Percentiles rank a stretch among this genome's conserved stretches.
These are phyloP conservation scores for Pseudocercospora fijiensis DNA, from an alignment of 2,329 filamentous ascomycete species.

Conservation along the genomic window DNA sequence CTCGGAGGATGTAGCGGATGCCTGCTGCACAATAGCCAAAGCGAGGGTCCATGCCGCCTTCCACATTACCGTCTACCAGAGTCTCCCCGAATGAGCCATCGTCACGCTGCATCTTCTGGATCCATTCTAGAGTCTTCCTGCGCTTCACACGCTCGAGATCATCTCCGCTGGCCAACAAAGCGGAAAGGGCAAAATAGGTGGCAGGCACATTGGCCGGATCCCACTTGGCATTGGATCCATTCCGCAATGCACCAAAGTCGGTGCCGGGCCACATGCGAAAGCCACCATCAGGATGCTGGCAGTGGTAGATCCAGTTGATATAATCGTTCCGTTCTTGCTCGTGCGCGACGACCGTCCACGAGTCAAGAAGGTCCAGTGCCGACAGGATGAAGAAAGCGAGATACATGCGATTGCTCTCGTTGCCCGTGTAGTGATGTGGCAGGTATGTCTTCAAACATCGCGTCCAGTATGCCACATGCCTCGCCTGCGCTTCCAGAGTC, in stretches of 20 bases:
- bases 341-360: slow-evolving; percentile 57
- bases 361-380: slow-evolving; percentile 75
- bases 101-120: slow-evolving; percentile 70
- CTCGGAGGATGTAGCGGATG: slow-evolving; percentile 75
- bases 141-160: slow-evolving; percentile 64
- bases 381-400: slow-evolving; percentile 87
- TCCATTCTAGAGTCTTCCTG: slow-evolving; percentile 67
- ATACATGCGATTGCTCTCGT: slow-evolving; percentile 86
- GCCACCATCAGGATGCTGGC: slow-evolving; percentile 82
- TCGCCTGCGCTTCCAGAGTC: slow-evolving; percentile 22
- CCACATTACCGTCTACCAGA: slow-evolving; percentile 60
- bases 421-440: slow-evolving; percentile 78
- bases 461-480: slow-evolving; percentile 87
- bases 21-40: slow-evolving; percentile 83
- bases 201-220: slow-evolving; percentile 81
- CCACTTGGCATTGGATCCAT: slow-evolving; percentile 57
- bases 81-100: slow-evolving; percentile 94
- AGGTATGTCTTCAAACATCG: slow-evolving; percentile 80
- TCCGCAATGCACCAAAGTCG: slow-evolving; percentile 51
- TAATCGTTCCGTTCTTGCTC: slow-evolving; percentile 56
- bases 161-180: slow-evolving; percentile 66
- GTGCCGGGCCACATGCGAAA: slow-evolving; percentile 83
- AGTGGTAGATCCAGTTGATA: slow-evolving; percentile 76
- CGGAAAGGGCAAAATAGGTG: slow-evolving; percentile 82
- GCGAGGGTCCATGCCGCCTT: slow-evolving; percentile 79